Percentiles rank a stretch among this genome's conserved stretches.
Conservation (phyloP, 257 asterid species). For the Datura wrightii region DNA sequence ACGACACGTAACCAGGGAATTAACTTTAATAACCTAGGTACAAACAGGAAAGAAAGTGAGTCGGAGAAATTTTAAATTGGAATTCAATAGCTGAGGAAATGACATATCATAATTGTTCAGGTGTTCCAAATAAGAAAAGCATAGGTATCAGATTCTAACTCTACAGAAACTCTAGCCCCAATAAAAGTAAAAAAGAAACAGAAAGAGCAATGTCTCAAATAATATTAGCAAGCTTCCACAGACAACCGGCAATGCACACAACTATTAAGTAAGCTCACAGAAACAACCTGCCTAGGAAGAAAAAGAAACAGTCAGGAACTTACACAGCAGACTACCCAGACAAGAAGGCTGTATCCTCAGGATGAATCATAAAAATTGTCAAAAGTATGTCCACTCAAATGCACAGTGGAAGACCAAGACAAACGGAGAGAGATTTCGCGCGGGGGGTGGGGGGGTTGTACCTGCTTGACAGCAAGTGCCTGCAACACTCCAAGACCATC, state of each 20-base stretch:
- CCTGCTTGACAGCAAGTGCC: slow-evolving; percentile 82
- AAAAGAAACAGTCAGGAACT: not conserved
- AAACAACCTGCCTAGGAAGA: not conserved
- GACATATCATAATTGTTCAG: not conserved
- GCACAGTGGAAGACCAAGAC: slow-evolving; percentile 21
- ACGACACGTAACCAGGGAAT: not conserved
- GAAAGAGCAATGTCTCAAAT: not conserved
- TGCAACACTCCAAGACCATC: slow-evolving; percentile 82
- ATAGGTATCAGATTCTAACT: slow-evolving; percentile 10
- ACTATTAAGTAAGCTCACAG: not conserved
- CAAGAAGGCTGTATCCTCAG: not conserved
- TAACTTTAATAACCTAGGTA: slow-evolving; percentile 6
- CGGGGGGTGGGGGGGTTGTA: slow-evolving; percentile 31
- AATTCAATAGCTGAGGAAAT: not conserved
- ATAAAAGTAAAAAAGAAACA: not conserved
- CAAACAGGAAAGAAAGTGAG: not conserved
- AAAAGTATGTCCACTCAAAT: slow-evolving; percentile 17
- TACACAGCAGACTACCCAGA: not conserved
- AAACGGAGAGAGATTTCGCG: not conserved
- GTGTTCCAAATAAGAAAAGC: slow-evolving; percentile 15
- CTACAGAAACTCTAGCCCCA: not conserved
- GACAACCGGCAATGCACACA: not conserved
- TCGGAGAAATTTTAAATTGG: not conserved
- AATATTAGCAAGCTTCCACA: slow-evolving; percentile 3
- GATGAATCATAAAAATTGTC: not conserved